These are phyloP conservation scores for Xylaria grammica DNA, from an alignment of 495 filamentous ascomycete genomes.

Conservation along the genomic window DNA sequence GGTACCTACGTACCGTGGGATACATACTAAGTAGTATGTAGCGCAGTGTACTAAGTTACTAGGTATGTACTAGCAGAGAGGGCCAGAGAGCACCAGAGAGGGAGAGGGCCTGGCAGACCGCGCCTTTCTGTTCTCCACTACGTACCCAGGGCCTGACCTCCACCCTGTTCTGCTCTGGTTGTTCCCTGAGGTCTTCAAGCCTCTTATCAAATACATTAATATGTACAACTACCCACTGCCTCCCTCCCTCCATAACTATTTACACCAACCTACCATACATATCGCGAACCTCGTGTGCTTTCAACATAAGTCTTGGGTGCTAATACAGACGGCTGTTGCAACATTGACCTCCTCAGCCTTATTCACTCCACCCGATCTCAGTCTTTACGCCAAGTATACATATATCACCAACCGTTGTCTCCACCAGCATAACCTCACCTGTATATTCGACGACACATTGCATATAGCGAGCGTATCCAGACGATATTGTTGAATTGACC, in stretches of 20 bases:
- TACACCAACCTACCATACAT: slow-evolving; percentile 21
- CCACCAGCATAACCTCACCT: slow-evolving; percentile 16
- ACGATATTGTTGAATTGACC: slow-evolving; percentile 22
- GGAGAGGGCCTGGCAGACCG: slow-evolving; percentile 33
- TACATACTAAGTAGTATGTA: too few relatives aligned
- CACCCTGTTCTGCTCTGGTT: slow-evolving; percentile 25
- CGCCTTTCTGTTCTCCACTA: slow-evolving; percentile 32
- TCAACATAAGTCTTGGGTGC: slow-evolving; percentile 22
- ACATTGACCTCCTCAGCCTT: slow-evolving; percentile 14
- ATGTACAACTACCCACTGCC: slow-evolving; percentile 29
- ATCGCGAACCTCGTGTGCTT: slow-evolving; percentile 28
- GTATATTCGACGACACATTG: not conserved
- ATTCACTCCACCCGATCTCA: slow-evolving; percentile 2
- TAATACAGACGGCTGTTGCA: not conserved
- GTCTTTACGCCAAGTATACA: slow-evolving; percentile 27
- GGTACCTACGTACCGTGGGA: slow-evolving; percentile 24
- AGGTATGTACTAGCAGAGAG: slow-evolving; percentile 31
- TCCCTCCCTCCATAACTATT: slow-evolving; percentile 11
- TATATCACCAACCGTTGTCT: slow-evolving; percentile 18
- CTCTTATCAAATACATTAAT: slow-evolving; percentile 41
- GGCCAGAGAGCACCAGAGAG: too few relatives aligned
- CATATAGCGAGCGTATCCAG: slow-evolving; percentile 1
- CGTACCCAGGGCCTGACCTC: slow-evolving; percentile 18
- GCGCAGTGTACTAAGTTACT: slow-evolving; percentile 14
- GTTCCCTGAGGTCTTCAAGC: slow-evolving; percentile 33